Conservation (phyloP, 2,329 filamentous ascomycete species). For the Fusarium torreyae region DNA sequence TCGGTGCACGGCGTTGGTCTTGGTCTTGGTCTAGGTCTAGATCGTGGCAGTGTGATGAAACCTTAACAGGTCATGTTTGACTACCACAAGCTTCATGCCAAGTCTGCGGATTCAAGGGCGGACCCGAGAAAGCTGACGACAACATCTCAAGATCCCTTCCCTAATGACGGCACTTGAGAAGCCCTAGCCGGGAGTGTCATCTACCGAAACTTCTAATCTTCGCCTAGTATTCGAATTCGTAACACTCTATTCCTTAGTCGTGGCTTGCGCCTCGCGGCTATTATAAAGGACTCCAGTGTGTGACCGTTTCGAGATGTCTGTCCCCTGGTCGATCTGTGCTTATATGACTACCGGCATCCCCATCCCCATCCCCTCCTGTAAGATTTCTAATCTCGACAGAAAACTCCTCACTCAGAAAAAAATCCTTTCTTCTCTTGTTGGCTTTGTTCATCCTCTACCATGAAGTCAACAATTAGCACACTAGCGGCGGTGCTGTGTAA, state of each 20-base stretch:
- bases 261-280: constrained; percentile 33
- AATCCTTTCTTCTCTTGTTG: not conserved
- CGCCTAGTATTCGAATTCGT: constrained; percentile 19
- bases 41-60: constrained; percentile 40
- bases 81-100: not conserved
- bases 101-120: constrained; percentile 24
- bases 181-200: constrained; percentile 16
- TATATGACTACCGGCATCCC: constrained; percentile 34
- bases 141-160: constrained; percentile 8
- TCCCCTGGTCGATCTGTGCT: constrained; percentile 30
- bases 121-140: constrained; percentile 31
- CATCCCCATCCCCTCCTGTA: constrained; percentile 12
- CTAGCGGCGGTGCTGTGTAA: constrained; percentile 44
- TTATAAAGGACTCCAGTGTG: constrained; percentile 8
- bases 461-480: constrained; percentile 42
- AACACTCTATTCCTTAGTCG: constrained; percentile 1
- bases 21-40: constrained; percentile 11
- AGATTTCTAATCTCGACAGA: constrained; percentile 11
- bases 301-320: constrained; percentile 25
- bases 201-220: constrained; percentile 21
- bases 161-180: constrained; percentile 31
- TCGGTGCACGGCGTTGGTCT: not conserved
- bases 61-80: constrained; percentile 19
- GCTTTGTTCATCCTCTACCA: constrained; percentile 12
- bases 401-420: constrained; percentile 9